Percentiles rank a stretch among this genome's conserved stretches.
Evolutionary conservation across 2,329 filamentous ascomycete species (phyloP).

Genomic region (Coniochaeta hoffmannii): DNA sequence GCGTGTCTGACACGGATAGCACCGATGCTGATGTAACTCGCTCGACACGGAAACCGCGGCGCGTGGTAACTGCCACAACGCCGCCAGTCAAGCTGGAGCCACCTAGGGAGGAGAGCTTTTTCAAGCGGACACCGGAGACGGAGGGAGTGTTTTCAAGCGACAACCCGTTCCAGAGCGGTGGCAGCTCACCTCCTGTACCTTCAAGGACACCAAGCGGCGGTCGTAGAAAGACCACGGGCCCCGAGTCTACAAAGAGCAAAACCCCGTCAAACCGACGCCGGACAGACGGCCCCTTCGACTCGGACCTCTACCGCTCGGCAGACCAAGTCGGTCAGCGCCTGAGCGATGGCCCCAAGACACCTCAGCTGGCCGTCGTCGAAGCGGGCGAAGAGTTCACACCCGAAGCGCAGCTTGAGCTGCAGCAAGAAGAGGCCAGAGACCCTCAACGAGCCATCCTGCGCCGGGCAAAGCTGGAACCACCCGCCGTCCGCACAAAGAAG

Average conservation of each 20-base stretch:
- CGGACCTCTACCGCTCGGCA: background rate
- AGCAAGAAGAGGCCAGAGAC: constrained; percentile 56
- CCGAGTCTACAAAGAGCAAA: constrained; percentile 28
- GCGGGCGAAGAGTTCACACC: constrained; percentile 90
- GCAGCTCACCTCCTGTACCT: constrained; percentile 50
- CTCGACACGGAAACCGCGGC: constrained; percentile 42
- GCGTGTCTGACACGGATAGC: constrained; percentile 43
- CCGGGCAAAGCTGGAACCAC: constrained; percentile 30
- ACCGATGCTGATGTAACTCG: constrained; percentile 33
- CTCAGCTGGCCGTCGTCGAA: constrained; percentile 37
- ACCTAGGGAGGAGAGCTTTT: constrained; percentile 37
- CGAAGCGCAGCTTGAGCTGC: constrained; percentile 76
- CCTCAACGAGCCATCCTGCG: constrained; percentile 39
- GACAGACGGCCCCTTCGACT: constrained; percentile 26
- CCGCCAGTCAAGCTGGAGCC: constrained; percentile 50
- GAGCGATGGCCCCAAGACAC: constrained; percentile 24
- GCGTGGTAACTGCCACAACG: constrained; percentile 28
- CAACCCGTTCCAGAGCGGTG: constrained; percentile 88
- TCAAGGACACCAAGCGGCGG: constrained; percentile 39
- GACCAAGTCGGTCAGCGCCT: constrained; percentile 14
- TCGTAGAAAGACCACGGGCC: constrained; percentile 40
- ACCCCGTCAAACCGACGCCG: constrained; percentile 34
- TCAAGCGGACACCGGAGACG: constrained; percentile 32
- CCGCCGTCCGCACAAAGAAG: constrained; percentile 21
- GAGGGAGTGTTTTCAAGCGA: constrained; percentile 75